Base-by-base conservation (phyloP, 2,329 filamentous ascomycete genomes). In the Penicillium sp. region DNA sequence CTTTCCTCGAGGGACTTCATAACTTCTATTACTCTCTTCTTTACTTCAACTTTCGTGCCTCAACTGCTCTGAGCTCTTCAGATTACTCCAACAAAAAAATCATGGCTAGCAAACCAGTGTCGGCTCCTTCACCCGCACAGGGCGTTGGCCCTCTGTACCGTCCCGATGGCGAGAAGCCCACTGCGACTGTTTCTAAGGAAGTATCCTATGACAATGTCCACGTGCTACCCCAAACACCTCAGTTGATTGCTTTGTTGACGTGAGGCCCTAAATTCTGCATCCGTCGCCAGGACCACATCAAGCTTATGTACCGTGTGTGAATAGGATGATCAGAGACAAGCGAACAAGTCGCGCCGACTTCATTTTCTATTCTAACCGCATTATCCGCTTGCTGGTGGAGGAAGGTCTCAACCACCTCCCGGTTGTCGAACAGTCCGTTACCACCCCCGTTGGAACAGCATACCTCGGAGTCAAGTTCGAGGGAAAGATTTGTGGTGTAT, bases 321-420 rank as follows among this genome's bases (percentile, higher is more conserved):
- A 60, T 67, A 97, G 93, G 59, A 97, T 97, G 84, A 97, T 99
- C 71, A 89, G 94, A 66, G 92, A 96, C 75, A 90, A 90, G 74
- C 84, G 88, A 63, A 99, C 94, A 5, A 86, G 88, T 53, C 89
- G 94, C 55, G 94, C 92, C 59, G 94, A 99, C 75, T 99, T 99
- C 74, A 97, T 99, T 71, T 99, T 99, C 79, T 96, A 97, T 79
- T 96, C 92, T 42, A 99, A 99, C 77, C 87, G 94, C 56, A 97
- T 99, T 73, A 97, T 97, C 73, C 91, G 94, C 31, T 83, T 99
- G 40, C 83, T 99, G 6, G 94, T 99, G 39, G 94, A 99, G 76
- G 94, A 99, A 77, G 94, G 94, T 4, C 82, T 99, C 51, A 99
- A 99, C 75, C 94, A 99, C 74, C 84, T 99, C 40, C 94, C 94